Percentiles rank a stretch among this genome's conserved stretches.
Evolutionary conservation across 257 asterid genomes (phyloP).

Genomic region (Nicotiana paniculata): DNA sequence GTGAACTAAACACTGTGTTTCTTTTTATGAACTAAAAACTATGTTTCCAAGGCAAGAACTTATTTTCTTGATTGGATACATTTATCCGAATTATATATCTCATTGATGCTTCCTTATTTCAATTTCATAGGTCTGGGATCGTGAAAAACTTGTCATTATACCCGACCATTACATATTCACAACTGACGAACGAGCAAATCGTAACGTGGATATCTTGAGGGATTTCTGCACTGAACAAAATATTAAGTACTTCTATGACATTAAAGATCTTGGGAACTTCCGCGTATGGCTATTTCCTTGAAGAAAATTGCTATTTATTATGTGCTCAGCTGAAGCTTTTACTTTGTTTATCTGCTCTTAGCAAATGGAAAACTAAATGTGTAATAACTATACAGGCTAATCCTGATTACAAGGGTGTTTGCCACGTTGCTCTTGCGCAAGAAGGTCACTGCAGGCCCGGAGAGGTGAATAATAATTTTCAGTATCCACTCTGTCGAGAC

Average conservation of each 20-base stretch:
- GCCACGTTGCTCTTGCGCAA: constrained; percentile 98
- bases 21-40: too few species aligned
- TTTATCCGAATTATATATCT: too few species aligned
- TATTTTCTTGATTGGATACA: too few species aligned
- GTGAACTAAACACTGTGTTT: too few species aligned
- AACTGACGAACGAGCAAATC: constrained; percentile 84
- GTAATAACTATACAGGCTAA: constrained; percentile 56
- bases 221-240: constrained; percentile 85
- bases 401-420: constrained; percentile 98
- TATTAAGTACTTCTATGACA: constrained; percentile 90
- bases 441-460: constrained; percentile 99
- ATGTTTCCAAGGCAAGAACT: too few species aligned
- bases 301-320: not conserved
- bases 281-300: constrained; percentile 36
- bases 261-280: constrained; percentile 83
- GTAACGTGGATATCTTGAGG: constrained; percentile 92
- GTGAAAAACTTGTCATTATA: too few species aligned
- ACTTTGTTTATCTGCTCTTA: not conserved
- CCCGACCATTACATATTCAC: constrained; percentile 8
- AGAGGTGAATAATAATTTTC: constrained; percentile 44
- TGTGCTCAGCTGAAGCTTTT: not conserved
- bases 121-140: too few species aligned
- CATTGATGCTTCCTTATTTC: too few species aligned
- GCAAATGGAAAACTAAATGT: not conserved
- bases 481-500: not conserved